A percentile compares a stretch with the other conserved stretches of the same genome.
Conservation (phyloP, 1,284 basidiomycete species). For the Phylloporus gajari region DNA sequence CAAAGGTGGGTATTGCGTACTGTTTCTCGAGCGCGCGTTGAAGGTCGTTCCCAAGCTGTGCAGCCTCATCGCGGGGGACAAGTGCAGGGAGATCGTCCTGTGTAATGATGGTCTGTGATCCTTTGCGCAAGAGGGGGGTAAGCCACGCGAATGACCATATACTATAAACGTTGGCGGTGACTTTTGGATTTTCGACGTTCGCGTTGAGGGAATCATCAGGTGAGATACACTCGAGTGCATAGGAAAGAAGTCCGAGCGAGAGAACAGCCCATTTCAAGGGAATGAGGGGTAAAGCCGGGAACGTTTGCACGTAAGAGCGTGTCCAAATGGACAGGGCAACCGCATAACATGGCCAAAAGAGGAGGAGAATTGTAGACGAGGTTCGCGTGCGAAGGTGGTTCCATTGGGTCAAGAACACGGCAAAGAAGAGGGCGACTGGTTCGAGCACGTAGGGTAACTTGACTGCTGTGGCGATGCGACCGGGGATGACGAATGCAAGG, state of each 20-base stretch:
- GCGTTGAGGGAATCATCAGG: constrained; percentile 68
- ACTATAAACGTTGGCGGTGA: constrained; percentile 90
- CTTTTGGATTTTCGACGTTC: constrained; percentile 74
- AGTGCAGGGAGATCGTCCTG: constrained; percentile 83
- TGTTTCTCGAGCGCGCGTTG: constrained; percentile 68
- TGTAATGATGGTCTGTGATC: constrained; percentile 71
- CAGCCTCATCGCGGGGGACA: constrained; percentile 76
- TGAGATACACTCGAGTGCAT: constrained; percentile 76
- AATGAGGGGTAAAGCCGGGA: constrained; percentile 46
- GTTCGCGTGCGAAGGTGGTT: constrained; percentile 84
- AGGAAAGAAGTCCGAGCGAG: constrained; percentile 65
- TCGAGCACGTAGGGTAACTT: constrained; percentile 70
- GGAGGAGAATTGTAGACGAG: constrained; percentile 80
- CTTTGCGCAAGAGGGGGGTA: constrained; percentile 80
- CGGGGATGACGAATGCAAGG: constrained; percentile 52
- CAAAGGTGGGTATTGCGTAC: constrained; percentile 41
- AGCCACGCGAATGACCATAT: constrained; percentile 86
- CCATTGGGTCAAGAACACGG: constrained; percentile 62
- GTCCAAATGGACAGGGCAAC: constrained; percentile 67
- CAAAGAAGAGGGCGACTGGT: constrained; percentile 58
- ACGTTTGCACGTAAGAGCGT: constrained; percentile 57
- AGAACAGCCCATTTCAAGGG: constrained; percentile 62
- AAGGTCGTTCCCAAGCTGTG: constrained; percentile 74
- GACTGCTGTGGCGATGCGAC: constrained; percentile 47
- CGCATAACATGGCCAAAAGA: constrained; percentile 86